phyloP scores from a whole-genome alignment of 805 yeast species.

The Blastobotrys peoriensis region DNA sequence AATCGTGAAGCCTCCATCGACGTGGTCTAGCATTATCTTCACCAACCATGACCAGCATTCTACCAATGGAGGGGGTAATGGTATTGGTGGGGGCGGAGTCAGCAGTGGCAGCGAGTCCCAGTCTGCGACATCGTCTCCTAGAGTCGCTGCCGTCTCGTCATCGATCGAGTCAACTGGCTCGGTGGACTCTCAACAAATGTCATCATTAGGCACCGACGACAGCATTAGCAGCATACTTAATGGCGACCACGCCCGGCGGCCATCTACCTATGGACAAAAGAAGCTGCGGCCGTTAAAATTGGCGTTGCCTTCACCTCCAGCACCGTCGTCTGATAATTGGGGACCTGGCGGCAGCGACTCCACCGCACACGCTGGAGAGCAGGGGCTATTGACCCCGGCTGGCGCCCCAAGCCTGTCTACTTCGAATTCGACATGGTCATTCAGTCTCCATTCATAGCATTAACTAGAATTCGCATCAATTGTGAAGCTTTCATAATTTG shows the following conservation, averaged over 20 bases:
- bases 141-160: constrained; percentile 2
- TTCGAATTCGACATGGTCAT: constrained; percentile 5
- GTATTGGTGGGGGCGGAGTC: too few relatives aligned
- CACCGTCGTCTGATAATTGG: not conserved
- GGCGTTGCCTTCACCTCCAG: not conserved
- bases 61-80: too few relatives aligned
- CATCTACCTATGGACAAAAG: constrained; percentile 15
- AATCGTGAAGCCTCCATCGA: constrained; percentile 4
- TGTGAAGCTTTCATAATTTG: not conserved
- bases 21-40: constrained; percentile 9
- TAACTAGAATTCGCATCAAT: not conserved
- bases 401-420: too few relatives aligned
- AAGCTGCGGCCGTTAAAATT: constrained; percentile 17
- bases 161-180: constrained; percentile 1
- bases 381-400: too few relatives aligned
- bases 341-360: too few relatives aligned
- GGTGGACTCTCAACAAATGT: not conserved
- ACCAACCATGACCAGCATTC: not conserved
- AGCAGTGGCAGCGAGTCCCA: not conserved
- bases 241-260: constrained; percentile 1
- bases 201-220: not conserved
- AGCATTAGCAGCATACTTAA: not conserved
- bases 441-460: constrained; percentile 1
- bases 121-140: constrained; percentile 1
- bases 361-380: too few relatives aligned